Evolutionary conservation across 768 basidiomycete genomes (phyloP).

Genomic region (Panellus pusillus): DNA sequence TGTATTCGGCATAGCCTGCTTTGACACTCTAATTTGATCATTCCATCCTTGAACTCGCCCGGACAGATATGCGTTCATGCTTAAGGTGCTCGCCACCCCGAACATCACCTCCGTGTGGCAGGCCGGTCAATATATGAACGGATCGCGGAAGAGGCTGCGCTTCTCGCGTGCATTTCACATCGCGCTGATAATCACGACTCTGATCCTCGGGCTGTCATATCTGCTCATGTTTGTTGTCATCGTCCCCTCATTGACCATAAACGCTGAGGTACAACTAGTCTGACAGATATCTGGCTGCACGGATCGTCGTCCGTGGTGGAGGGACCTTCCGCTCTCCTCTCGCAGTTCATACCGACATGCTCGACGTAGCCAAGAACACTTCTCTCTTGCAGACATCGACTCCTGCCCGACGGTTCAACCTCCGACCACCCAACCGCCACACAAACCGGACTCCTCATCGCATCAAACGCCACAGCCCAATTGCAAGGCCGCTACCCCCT

Average conservation of each 20-base stretch:
- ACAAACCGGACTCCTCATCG: not conserved
- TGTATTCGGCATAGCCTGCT: too few relatives aligned
- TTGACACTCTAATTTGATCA: too few relatives aligned
- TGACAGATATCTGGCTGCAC: constrained; percentile 21
- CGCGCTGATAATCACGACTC: constrained; percentile 10
- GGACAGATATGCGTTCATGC: constrained; percentile 16
- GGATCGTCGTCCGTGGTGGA: constrained; percentile 9
- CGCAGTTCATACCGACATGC: not conserved
- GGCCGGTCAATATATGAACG: constrained; percentile 6
- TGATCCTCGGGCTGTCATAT: constrained; percentile 15
- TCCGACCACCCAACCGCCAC: not conserved
- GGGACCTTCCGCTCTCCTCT: not conserved
- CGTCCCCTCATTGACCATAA: not conserved
- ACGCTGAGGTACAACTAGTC: constrained; percentile 5
- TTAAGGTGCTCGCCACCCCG: constrained; percentile 13
- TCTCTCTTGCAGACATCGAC: constrained; percentile 1
- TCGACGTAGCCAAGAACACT: constrained; percentile 11
- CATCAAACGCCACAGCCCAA: not conserved
- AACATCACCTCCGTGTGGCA: constrained; percentile 6
- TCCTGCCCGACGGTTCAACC: constrained; percentile 5
- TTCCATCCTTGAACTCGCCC: not conserved
- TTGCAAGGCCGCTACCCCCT: constrained; percentile 17
- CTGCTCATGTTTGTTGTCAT: constrained; percentile 13
- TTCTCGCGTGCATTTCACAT: constrained; percentile 16
- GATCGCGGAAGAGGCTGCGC: not conserved